phyloP scores from a whole-genome alignment of 2,329 filamentous ascomycete genomes.

The Ceratocystis papillata region DNA sequence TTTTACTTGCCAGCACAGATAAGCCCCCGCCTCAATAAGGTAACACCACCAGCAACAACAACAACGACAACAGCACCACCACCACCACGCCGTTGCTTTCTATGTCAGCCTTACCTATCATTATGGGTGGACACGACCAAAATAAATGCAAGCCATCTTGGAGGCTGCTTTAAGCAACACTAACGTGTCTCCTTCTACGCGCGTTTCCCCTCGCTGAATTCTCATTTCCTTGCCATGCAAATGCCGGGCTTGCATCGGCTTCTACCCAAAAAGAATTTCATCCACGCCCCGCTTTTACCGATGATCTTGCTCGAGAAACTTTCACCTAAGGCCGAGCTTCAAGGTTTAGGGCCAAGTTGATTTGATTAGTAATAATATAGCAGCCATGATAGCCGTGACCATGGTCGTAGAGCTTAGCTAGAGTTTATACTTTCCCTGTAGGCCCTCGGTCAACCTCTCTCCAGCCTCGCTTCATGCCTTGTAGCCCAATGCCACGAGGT shows the following conservation, averaged over 20 bases:
- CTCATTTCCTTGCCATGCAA: neutral
- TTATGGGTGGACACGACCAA: neutral
- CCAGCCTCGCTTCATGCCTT: constrained; percentile 24
- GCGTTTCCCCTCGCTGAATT: neutral
- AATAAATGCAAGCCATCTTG: too few relatives aligned
- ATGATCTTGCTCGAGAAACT: constrained; percentile 14
- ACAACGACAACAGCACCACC: too few relatives aligned
- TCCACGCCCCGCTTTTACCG: constrained; percentile 16
- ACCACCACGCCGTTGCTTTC: too few relatives aligned
- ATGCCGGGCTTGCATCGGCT: neutral
- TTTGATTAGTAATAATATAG: neutral
- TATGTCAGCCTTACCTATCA: neutral
- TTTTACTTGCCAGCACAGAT: neutral
- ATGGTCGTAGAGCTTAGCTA: neutral
- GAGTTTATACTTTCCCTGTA: constrained; percentile 11
- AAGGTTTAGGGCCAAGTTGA: neutral
- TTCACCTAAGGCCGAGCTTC: neutral
- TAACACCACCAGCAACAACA: too few relatives aligned
- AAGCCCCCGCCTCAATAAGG: constrained; percentile 14
- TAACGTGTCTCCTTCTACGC: neutral
- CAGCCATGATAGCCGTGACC: too few relatives aligned
- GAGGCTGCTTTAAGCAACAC: neutral
- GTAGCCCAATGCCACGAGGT: constrained; percentile 62
- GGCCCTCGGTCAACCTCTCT: neutral
- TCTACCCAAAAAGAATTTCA: neutral